Evolutionary conservation across 202 grass and related monocot species (phyloP).

Genomic region (Digitaria exilis): DNA sequence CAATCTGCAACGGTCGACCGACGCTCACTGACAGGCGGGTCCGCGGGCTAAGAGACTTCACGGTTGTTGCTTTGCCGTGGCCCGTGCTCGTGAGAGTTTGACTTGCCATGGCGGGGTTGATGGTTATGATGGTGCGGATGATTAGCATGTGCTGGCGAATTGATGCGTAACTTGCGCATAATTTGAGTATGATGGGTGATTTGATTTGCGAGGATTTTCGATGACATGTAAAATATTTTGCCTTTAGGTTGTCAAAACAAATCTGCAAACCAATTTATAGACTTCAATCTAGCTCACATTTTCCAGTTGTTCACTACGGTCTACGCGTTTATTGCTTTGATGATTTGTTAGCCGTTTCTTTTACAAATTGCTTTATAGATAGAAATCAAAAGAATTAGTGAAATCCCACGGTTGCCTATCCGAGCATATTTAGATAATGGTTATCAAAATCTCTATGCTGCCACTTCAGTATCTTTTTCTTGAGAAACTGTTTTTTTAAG

Average conservation of each 20-base stretch:
- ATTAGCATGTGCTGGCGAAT: background rate
- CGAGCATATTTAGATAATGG: too few species aligned
- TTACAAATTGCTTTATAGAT: too few species aligned
- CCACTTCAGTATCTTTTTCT: too few species aligned
- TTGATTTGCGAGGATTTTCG: background rate
- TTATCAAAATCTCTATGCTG: too few species aligned
- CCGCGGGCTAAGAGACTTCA: background rate
- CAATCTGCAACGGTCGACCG: constrained; percentile 50
- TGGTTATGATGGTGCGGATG: background rate
- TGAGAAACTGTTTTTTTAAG: too few species aligned
- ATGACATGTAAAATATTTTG: background rate
- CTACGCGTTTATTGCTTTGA: too few species aligned
- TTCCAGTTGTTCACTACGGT: too few species aligned
- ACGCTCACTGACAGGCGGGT: background rate
- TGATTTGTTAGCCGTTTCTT: too few species aligned
- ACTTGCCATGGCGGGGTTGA: background rate
- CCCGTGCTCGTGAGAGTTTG: background rate
- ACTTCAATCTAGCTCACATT: too few species aligned
- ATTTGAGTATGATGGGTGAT: background rate
- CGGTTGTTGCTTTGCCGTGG: background rate
- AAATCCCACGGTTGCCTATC: too few species aligned
- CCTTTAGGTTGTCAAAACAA: background rate
- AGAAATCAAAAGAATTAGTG: too few species aligned
- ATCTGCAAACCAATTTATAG: too few species aligned
- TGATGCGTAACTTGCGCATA: background rate